Percentiles rank a stretch among this genome's conserved stretches.
phyloP scores from a whole-genome alignment of 2,329 filamentous ascomycete genomes.

The Aspergillus intermedius region DNA sequence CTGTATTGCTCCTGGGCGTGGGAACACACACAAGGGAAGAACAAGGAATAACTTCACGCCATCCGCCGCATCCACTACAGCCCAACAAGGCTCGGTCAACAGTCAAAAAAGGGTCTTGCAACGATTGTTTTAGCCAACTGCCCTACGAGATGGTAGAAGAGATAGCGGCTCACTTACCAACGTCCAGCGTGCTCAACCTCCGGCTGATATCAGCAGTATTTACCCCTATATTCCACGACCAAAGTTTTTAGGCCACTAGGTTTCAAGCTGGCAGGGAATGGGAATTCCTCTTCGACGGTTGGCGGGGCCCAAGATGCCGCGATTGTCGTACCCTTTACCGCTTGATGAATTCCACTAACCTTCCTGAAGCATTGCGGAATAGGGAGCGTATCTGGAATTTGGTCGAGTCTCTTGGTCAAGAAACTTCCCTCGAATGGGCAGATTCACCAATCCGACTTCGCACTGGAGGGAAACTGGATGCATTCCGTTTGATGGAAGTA shows the following conservation, averaged over 20 bases:
- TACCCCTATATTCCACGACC: slow-evolving; percentile 3
- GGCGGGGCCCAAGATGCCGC: not conserved
- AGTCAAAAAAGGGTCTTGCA: not conserved
- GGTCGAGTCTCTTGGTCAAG: not conserved
- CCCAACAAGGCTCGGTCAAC: not conserved
- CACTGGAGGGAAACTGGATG: not conserved
- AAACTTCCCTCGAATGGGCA: not conserved
- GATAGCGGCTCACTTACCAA: slow-evolving; percentile 5
- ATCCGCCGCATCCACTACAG: not conserved
- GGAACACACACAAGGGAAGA: too few species aligned
- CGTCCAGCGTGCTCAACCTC: slow-evolving; percentile 1
- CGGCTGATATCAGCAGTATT: slow-evolving; percentile 3
- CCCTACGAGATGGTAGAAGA: slow-evolving; percentile 6
- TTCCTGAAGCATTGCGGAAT: not conserved
- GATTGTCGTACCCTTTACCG: slow-evolving; percentile 5
- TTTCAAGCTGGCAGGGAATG: slow-evolving; percentile 3
- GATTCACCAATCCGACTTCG: not conserved
- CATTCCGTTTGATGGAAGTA: not conserved
- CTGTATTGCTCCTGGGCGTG: not conserved
- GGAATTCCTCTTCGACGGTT: slow-evolving; percentile 6
- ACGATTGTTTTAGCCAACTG: slow-evolving; percentile 3
- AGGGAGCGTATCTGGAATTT: not conserved
- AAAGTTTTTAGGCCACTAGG: slow-evolving; percentile 6
- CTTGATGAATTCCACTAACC: slow-evolving; percentile 4
- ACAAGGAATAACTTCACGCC: not conserved